Base-by-base conservation (phyloP, 192 early-diverging fungal species). In the Lobosporangium transversale region DNA sequence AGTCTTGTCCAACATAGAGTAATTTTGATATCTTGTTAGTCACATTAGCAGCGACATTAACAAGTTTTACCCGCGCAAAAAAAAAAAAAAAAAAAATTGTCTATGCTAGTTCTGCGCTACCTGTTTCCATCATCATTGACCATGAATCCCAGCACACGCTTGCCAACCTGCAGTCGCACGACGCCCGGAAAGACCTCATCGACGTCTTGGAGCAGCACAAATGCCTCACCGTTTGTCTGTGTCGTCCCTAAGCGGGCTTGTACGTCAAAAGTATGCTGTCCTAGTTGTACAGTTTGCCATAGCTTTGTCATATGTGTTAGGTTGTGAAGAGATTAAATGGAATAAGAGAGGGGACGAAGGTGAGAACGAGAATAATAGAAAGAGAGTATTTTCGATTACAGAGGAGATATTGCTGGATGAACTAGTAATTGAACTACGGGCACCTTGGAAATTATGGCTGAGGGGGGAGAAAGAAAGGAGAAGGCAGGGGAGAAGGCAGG, bases 91-190 rank as follows among this genome's bases (percentile, higher is more conserved):
- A 40, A 14, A 7, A 14, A 40, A 14, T 40, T 40, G 37, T 40
- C 37, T 10, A 7, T 10, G 14, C 14, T 40, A 48, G 45, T 6
- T n/a, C 5, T 48, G 20, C 9, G 26, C 14, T 35, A 54, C 53
- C n/a, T 30, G 53, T 54, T 54, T 6, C 53, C 53, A 5, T 54
- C 53, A 35, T 10, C 2, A 35, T 54, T 32, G 17, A 54, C 53
- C 53, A 54, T 54, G 53, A 54, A 54, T n/a, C 53, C 53, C 7
- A 54, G 12, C 9, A 27, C 53, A 14, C 53, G 53, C 29, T 54
- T 54, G 26, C 53, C 53, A 7, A 21, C n/a, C n/a, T 54, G 53
- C 4, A 54, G 10, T 29, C 53, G 53, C 31, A 32, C 29, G 2
- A 32, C 53, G 11, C 31, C 29, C 2, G 53, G 30, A 35, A 54